Base-by-base conservation (phyloP, 2,329 filamentous ascomycete genomes). In the Hymenoscyphus infarciens region DNA sequence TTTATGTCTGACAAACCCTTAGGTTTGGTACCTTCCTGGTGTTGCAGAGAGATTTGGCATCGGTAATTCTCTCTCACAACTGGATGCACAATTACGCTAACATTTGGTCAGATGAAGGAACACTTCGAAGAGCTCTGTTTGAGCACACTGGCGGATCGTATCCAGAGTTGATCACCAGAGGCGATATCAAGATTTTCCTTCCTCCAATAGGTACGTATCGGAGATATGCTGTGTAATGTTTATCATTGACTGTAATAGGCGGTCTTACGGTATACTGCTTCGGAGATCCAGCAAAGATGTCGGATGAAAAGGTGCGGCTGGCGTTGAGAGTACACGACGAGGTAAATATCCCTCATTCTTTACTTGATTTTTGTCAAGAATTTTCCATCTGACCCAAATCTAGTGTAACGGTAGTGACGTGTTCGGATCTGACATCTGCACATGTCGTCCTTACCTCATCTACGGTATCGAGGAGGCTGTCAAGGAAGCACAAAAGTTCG, bases 401-500 rank as follows among this genome's bases (percentile, higher is more conserved):
- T 52, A 90, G 70, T 98, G 95, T 78, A 98, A 98, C 74, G 95
- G 95, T 62, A 96, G 91, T 75, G 95, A 99, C 77, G 95, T 98
- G 53, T 99, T 98, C 75, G 92, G 94, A 64, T 97, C 92, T 22
- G 95, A 99, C 75, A 99, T 98, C 73, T 98, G 95, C 79, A 98
- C 95, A 11, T 98, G 94, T 77, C 85, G 91, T 62, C 95, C 95
- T 16, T 98, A 98, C 75, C 86, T 98, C 62, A 96, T 96, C 73
- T 98, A 96, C 74, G 95, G 95, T 65, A 96, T 99, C 65, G 92
- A 97, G 73, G 95, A 99, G 77, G 95, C 95, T 13, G 94, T 99
- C 70, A 97, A 96, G 73, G 92, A 98, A 78, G 95, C 95, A 11
- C 95, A 98, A 75, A 92, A 90, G 68, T 69, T 64, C 54, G 59